Percentiles rank a stretch among this genome's conserved stretches.
Evolutionary conservation across 1,284 basidiomycete genomes (phyloP).

Genomic region (Leccinum holopus): DNA sequence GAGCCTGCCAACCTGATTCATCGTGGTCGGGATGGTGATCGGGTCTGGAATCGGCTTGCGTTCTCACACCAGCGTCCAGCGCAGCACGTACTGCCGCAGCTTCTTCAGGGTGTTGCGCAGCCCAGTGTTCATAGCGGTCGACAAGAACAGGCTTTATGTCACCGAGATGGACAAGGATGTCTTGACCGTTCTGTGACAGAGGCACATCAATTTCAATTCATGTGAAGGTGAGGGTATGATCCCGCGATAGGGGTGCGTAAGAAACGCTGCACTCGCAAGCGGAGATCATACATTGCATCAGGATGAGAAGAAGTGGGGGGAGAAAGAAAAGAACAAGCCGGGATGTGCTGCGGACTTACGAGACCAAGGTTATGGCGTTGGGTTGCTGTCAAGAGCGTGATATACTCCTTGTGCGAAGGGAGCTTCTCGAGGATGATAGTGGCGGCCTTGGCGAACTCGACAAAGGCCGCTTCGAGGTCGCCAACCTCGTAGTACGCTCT

Average conservation of each 20-base stretch:
- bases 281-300: constrained; percentile 6
- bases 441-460: constrained; percentile 42
- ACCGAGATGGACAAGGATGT: constrained; percentile 55
- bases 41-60: constrained; percentile 28
- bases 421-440: constrained; percentile 45
- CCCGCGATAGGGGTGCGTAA: not conserved
- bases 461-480: constrained; percentile 38
- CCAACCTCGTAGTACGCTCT: constrained; percentile 24
- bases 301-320: not conserved
- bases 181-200: constrained; percentile 60
- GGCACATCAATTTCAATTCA: constrained; percentile 24
- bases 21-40: constrained; percentile 35
- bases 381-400: constrained; percentile 32
- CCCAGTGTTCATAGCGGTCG: constrained; percentile 53
- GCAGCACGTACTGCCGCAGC: constrained; percentile 23
- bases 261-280: not conserved
- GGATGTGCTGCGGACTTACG: constrained; percentile 34
- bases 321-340: not conserved
- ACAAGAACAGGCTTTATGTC: constrained; percentile 51
- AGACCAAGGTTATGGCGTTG: constrained; percentile 40
- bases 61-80: constrained; percentile 20
- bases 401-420: constrained; percentile 40
- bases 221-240: constrained; percentile 1
- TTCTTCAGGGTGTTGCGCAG: constrained; percentile 36
- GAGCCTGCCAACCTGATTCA: constrained; percentile 40